Evolutionary conservation across 225 moss, liverwort and hornwort species (phyloP).

Genomic region (Straminergon stramineum): DNA sequence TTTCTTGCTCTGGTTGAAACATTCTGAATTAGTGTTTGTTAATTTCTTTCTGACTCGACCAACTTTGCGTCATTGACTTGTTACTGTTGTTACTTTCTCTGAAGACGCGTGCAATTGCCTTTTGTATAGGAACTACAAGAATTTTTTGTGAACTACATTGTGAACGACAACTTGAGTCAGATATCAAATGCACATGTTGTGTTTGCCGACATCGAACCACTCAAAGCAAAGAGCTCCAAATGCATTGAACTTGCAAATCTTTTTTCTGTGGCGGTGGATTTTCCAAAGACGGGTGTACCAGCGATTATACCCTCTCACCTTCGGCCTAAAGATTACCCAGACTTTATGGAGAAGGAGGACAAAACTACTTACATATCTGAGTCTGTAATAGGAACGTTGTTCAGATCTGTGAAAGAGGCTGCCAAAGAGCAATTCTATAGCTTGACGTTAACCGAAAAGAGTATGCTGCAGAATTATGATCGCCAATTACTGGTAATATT

Average conservation of each 20-base stretch:
- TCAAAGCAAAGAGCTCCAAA: conserved; percentile 43
- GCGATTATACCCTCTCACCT: conserved; percentile 39
- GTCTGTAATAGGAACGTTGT: conserved; percentile 56
- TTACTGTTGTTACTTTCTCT: background rate
- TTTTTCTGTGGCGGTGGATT: conserved; percentile 64
- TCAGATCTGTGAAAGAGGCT: conserved; percentile 37
- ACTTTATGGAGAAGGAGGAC: conserved; percentile 84
- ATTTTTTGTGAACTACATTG: conserved; percentile 69
- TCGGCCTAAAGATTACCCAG: conserved; percentile 50
- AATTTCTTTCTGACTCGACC: background rate
- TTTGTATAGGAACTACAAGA: conserved; percentile 59
- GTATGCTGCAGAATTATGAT: conserved; percentile 19
- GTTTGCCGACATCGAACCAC: conserved; percentile 43
- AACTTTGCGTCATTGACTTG: background rate
- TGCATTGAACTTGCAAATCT: conserved; percentile 66
- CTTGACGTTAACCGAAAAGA: conserved; percentile 2
- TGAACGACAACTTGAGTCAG: conserved; percentile 55
- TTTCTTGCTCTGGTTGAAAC: background rate
- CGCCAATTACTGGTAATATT: background rate
- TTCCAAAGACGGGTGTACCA: conserved; percentile 74
- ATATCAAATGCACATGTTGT: conserved; percentile 91
- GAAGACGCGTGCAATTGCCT: background rate
- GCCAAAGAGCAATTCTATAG: conserved; percentile 6
- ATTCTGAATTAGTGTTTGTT: background rate
- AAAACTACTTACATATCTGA: conserved; percentile 39